These are phyloP conservation scores for Sugiyamaella castrensis DNA, from an alignment of 1,139 yeast species.

Conservation along the genomic window DNA sequence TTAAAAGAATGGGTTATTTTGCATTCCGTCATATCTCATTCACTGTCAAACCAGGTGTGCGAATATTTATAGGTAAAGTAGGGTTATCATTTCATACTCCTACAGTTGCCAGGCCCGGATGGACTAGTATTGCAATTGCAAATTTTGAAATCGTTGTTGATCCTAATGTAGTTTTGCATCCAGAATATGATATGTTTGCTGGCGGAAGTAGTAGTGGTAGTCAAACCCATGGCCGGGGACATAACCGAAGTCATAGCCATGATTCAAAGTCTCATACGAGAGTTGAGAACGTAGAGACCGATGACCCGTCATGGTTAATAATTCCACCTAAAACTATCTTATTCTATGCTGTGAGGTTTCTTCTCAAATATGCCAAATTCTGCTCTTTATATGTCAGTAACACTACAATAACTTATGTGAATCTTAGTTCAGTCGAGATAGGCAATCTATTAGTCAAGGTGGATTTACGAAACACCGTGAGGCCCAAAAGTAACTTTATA, in stretches of 20 bases:
- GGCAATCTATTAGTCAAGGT: conserved; percentile 32
- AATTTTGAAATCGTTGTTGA: conserved; percentile 35
- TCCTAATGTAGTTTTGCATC: conserved; percentile 29
- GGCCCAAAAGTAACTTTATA: conserved; percentile 27
- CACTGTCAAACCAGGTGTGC: conserved; percentile 37
- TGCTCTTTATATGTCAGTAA: conserved; percentile 31
- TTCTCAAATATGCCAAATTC: conserved; percentile 30
- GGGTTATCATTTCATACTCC: conserved; percentile 42
- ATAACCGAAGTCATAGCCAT: background rate
- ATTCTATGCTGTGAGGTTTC: conserved; percentile 28
- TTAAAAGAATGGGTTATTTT: conserved; percentile 43
- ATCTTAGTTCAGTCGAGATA: conserved; percentile 29
- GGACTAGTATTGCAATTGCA: conserved; percentile 33
- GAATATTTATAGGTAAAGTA: conserved; percentile 36
- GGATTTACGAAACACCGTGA: conserved; percentile 28
- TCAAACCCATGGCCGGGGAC: background rate
- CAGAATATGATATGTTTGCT: conserved; percentile 18
- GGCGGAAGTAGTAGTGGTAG: background rate
- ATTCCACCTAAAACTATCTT: conserved; percentile 27
- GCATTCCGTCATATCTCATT: conserved; percentile 39
- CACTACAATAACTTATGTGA: conserved; percentile 29
- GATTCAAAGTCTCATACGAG: background rate
- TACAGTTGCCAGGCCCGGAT: conserved; percentile 42
- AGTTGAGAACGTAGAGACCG: conserved; percentile 6
- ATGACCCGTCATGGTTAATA: conserved; percentile 23